These are phyloP conservation scores for Amaranthus tricolor DNA, from an alignment of 179 eudicot genomes.

Conservation along the genomic window DNA sequence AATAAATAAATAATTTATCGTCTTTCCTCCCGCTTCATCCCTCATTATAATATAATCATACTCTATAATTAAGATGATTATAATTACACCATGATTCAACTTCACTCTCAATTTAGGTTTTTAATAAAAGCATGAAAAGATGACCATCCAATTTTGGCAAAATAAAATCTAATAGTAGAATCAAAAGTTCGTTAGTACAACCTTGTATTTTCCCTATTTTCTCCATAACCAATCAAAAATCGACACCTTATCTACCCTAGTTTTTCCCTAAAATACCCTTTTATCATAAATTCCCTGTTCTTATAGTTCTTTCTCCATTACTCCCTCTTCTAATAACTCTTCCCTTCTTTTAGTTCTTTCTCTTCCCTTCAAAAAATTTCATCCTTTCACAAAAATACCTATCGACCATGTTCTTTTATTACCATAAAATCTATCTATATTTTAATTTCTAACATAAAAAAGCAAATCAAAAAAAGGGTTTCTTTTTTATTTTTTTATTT, in stretches of 20 bases:
- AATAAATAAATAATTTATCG: too few relatives aligned
- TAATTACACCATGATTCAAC: too few relatives aligned
- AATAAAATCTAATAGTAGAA: neutral
- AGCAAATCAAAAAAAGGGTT: neutral
- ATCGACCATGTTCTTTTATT: too few relatives aligned
- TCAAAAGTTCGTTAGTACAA: neutral
- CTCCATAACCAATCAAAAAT: neutral
- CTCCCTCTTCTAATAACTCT: too few relatives aligned
- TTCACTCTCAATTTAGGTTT: too few relatives aligned
- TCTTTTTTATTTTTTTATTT: neutral
- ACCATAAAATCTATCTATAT: neutral
- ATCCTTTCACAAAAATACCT: too few relatives aligned
- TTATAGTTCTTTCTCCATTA: too few relatives aligned
- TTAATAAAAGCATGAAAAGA: too few relatives aligned
- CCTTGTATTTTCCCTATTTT: conserved; percentile 10
- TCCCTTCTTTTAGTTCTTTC: conserved; percentile 9
- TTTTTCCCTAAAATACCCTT: neutral
- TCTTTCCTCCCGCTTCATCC: too few relatives aligned
- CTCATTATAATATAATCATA: too few relatives aligned
- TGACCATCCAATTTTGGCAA: neutral
- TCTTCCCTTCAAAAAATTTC: neutral
- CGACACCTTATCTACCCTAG: conserved; percentile 9
- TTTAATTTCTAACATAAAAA: neutral
- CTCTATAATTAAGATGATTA: too few relatives aligned
- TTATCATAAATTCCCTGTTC: conserved; percentile 2